Evolutionary conservation across 2,329 filamentous ascomycete species (phyloP).

Genomic region (Colletotrichum sp.): DNA sequence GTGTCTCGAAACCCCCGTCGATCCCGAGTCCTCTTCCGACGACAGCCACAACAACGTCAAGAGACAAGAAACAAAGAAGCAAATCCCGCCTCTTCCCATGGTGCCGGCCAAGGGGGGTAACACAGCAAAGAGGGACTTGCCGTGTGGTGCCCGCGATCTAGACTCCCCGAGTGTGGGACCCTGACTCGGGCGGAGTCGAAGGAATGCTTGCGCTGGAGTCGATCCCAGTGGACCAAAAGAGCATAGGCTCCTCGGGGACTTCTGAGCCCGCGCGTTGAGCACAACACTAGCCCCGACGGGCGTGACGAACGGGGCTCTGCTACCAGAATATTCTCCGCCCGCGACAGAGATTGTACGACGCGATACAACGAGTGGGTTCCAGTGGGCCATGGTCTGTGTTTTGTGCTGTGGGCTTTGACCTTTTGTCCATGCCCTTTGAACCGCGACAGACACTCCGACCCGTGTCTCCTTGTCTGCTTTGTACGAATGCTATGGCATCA

Average conservation of each 20-base stretch:
- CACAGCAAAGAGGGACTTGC: slow-evolving; percentile 9
- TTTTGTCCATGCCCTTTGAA: background rate
- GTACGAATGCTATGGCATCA: background rate
- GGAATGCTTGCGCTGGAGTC: slow-evolving; percentile 15
- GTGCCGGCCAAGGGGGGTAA: background rate
- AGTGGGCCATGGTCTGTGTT: slow-evolving; percentile 6
- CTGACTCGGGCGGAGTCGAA: slow-evolving; percentile 20
- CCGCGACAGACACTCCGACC: background rate
- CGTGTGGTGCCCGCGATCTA: slow-evolving; percentile 19
- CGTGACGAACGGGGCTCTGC: slow-evolving; percentile 17
- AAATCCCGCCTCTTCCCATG: background rate
- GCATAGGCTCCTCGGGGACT: slow-evolving; percentile 20
- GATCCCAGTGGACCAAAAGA: slow-evolving; percentile 15
- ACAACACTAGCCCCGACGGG: slow-evolving; percentile 9
- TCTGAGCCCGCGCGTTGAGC: slow-evolving; percentile 17
- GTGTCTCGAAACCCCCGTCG: background rate
- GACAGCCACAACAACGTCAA: background rate
- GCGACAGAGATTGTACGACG: slow-evolving; percentile 20
- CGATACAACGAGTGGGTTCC: background rate
- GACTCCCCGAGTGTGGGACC: slow-evolving; percentile 16
- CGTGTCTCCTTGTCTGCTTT: background rate
- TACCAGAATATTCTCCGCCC: slow-evolving; percentile 22
- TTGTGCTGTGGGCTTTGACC: background rate
- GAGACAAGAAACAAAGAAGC: slow-evolving; percentile 11
- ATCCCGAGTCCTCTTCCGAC: background rate